Evolutionary conservation across 2,329 filamentous ascomycete genomes (phyloP).

Genomic region (Sporothrix curviconia): DNA sequence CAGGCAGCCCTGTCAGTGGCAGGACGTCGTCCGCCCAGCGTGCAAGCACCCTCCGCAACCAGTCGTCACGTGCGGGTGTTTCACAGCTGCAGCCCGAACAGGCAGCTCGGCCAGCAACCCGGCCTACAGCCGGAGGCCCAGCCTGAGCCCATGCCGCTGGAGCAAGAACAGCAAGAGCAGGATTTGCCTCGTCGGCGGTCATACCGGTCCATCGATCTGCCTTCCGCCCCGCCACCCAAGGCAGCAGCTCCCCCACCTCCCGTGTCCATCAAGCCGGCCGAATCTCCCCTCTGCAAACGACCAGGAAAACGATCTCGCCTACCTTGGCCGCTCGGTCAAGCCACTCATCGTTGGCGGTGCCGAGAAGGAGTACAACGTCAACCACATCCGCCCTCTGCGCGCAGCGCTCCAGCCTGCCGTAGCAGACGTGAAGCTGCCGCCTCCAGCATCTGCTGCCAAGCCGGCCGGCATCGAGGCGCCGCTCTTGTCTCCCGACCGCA

Average conservation of each 20-base stretch:
- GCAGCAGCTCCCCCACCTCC: conserved; percentile 49
- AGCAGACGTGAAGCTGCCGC: not conserved
- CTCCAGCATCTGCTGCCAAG: not conserved
- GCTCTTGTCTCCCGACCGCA: conserved; percentile 41
- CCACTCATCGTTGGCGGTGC: conserved; percentile 33
- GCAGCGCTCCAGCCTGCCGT: conserved; percentile 3
- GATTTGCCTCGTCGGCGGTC: not conserved
- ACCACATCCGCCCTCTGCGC: conserved; percentile 38
- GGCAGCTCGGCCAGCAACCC: not conserved
- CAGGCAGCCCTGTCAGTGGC: conserved; percentile 52
- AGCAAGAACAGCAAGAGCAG: not conserved
- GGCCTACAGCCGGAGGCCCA: too few species aligned
- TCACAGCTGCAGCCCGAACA: not conserved
- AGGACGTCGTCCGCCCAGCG: conserved; percentile 31
- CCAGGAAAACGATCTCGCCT: conserved; percentile 77
- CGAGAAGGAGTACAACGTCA: conserved; percentile 41
- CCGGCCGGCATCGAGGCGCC: not conserved
- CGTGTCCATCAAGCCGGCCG: conserved; percentile 40
- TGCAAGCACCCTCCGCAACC: conserved; percentile 26
- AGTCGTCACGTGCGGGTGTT: conserved; percentile 23
- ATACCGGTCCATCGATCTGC: not conserved
- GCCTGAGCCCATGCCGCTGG: too few species aligned
- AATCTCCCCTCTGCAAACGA: conserved; percentile 58
- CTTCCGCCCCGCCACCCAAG: conserved; percentile 27
- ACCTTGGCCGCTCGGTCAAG: conserved; percentile 57